phyloP scores from a whole-genome alignment of 345 rosid species.

The Raphanus sativus region DNA sequence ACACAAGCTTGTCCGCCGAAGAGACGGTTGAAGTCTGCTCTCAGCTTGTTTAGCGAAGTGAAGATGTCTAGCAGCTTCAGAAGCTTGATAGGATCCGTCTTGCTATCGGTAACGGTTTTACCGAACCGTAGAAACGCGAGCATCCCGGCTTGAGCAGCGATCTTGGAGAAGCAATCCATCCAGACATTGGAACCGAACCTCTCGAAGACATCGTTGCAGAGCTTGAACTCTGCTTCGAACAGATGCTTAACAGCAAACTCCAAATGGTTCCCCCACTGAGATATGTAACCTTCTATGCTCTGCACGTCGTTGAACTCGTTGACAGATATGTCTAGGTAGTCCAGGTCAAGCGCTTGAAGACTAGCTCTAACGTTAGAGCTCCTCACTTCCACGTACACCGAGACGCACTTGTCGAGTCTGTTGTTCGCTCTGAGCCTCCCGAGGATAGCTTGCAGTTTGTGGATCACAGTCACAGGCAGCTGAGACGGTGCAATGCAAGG shows the following conservation, averaged over 20 bases:
- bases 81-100: constrained; percentile 93
- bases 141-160: constrained; percentile 96
- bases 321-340: constrained; percentile 89
- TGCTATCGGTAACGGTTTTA: constrained; percentile 86
- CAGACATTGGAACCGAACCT: constrained; percentile 78
- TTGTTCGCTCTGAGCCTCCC: constrained; percentile 86
- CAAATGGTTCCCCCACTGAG: constrained; percentile 94
- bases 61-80: constrained; percentile 86
- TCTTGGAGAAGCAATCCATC: constrained; percentile 96
- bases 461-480: constrained; percentile 82
- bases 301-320: constrained; percentile 86
- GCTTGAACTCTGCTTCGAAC: constrained; percentile 92
- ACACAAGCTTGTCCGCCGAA: constrained; percentile 94
- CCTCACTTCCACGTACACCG: constrained; percentile 85
- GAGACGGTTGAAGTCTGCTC: constrained; percentile 90
- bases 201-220: constrained; percentile 95
- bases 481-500: constrained; percentile 88
- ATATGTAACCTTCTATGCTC: constrained; percentile 81
- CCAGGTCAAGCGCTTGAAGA: constrained; percentile 87
- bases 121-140: constrained; percentile 94
- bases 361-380: constrained; percentile 87
- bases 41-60: constrained; percentile 75
- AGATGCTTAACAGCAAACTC: constrained; percentile 99
- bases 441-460: constrained; percentile 86
- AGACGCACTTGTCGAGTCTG: constrained; percentile 74